phyloP scores from a whole-genome alignment of 331 rosid species.

The Cydonia oblonga region DNA sequence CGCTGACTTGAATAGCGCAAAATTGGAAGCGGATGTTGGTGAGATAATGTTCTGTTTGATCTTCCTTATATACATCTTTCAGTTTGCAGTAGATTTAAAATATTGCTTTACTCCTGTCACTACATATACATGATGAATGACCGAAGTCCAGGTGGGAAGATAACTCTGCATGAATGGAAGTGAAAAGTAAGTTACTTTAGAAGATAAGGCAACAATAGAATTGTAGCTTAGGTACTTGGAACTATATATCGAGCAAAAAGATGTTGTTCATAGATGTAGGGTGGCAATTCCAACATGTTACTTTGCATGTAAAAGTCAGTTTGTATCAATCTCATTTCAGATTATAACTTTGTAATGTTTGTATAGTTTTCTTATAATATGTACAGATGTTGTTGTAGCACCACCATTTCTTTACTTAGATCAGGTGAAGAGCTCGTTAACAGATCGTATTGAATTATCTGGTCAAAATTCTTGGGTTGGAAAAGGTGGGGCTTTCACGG shows the following conservation, averaged over 20 bases:
- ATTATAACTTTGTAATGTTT: neutral
- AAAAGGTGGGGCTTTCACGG: constrained; percentile 96
- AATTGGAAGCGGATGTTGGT: constrained; percentile 96
- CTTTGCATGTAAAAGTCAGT: neutral
- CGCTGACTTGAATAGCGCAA: constrained; percentile 70
- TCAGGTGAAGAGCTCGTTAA: constrained; percentile 72
- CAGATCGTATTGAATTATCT: constrained; percentile 73
- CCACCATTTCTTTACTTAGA: constrained; percentile 88
- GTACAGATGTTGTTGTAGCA: constrained; percentile 90
- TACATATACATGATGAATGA: neutral
- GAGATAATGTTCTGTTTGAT: constrained; percentile 19
- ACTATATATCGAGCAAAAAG: neutral
- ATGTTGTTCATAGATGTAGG: constrained; percentile 2
- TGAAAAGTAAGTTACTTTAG: neutral
- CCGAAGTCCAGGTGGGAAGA: neutral
- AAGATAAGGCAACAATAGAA: neutral
- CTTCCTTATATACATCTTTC: neutral
- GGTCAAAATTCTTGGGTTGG: constrained; percentile 98
- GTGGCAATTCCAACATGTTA: neutral
- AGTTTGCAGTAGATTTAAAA: neutral
- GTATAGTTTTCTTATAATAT: constrained; percentile 6
- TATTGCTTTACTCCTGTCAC: neutral
- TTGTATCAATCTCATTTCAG: neutral
- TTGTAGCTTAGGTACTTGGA: neutral
- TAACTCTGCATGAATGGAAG: neutral